phyloP scores from a whole-genome alignment of 176 grass and related monocot species.

The Secale cereale region DNA sequence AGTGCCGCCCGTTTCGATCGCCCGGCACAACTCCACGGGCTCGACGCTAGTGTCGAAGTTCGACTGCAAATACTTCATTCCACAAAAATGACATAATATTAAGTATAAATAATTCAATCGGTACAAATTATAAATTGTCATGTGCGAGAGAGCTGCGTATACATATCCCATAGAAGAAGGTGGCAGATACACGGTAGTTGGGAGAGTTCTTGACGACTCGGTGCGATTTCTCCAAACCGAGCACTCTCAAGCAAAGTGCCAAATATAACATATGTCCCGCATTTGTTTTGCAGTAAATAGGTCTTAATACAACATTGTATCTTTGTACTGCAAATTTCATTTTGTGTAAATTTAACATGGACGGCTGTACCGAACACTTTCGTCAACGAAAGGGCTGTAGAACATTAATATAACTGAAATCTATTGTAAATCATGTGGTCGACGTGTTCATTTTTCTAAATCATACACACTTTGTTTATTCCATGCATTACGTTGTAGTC shows the following conservation, averaged over 20 bases:
- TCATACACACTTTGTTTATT: slow-evolving; percentile 6
- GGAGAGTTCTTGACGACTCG: too few relatives aligned
- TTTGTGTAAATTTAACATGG: neutral
- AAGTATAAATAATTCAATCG: too few relatives aligned
- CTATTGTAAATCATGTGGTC: neutral
- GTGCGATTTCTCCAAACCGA: slow-evolving; percentile 18
- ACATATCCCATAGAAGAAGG: neutral
- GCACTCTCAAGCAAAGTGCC: slow-evolving; percentile 55
- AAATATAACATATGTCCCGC: slow-evolving; percentile 84
- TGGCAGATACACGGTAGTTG: neutral
- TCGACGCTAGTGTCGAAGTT: too few relatives aligned
- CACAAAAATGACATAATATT: too few relatives aligned
- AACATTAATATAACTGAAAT: neutral
- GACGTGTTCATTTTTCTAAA: neutral
- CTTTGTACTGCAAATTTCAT: neutral
- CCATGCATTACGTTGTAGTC: neutral
- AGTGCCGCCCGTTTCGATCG: too few relatives aligned
- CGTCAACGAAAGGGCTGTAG: neutral
- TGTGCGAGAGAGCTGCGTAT: too few relatives aligned
- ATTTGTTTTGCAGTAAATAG: slow-evolving; percentile 70
- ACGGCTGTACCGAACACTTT: neutral
- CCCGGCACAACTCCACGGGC: too few relatives aligned
- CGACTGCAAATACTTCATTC: too few relatives aligned
- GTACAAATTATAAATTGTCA: too few relatives aligned
- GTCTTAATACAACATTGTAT: neutral